These are phyloP conservation scores for Balansia obtecta DNA, from an alignment of 2,329 filamentous ascomycete species.

Conservation along the genomic window DNA sequence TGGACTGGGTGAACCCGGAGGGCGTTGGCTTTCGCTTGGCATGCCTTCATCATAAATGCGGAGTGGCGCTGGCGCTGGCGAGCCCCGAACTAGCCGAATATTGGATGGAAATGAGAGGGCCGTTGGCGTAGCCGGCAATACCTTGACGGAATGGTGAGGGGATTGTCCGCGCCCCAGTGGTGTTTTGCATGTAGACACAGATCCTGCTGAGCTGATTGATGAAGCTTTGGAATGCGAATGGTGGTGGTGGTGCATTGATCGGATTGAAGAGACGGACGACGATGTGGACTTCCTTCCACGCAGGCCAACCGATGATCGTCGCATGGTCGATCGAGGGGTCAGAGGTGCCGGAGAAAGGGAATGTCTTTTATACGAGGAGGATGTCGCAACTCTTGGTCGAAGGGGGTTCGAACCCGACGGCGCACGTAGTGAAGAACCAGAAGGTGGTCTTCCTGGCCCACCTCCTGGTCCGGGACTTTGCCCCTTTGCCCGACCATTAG, in stretches of 20 bases:
- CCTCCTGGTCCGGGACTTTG: constrained; percentile 8
- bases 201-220: constrained; percentile 74
- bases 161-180: constrained; percentile 53
- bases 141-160: constrained; percentile 84
- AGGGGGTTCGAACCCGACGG: constrained; percentile 16
- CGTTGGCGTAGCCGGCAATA: constrained; percentile 84
- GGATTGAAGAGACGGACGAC: constrained; percentile 84
- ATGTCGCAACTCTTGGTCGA: constrained; percentile 19
- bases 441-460: constrained; percentile 11
- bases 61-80: constrained; percentile 36
- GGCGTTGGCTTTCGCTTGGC: constrained; percentile 24
- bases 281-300: constrained; percentile 91
- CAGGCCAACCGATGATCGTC: constrained; percentile 70
- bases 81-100: constrained; percentile 64
- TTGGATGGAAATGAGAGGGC: constrained; percentile 66
- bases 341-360: constrained; percentile 78
- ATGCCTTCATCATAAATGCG: constrained; percentile 47
- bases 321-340: constrained; percentile 76
- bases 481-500: constrained; percentile 34
- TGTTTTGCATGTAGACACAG: constrained; percentile 58
- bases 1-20: constrained; percentile 44
- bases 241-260: constrained; percentile 77
- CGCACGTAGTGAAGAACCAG: constrained; percentile 10
- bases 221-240: constrained; percentile 90
- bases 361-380: constrained; percentile 51